Conservation (phyloP, 345 rosid species). For the Durio zibethinus region DNA sequence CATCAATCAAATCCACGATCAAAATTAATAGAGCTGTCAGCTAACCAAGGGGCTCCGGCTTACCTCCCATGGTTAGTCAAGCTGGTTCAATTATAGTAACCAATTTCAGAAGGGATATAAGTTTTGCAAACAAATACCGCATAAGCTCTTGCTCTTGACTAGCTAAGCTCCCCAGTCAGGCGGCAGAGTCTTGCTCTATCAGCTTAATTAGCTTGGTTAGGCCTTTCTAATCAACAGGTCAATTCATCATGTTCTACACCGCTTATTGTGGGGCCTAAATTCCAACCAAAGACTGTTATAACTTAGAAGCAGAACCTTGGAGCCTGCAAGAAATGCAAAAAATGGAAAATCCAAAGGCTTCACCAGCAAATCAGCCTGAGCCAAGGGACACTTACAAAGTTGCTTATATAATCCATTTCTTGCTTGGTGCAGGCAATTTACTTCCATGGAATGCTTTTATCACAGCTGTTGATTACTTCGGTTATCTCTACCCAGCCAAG, state of each 20-base stretch:
- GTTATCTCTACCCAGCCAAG: slow-evolving; percentile 57
- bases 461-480: slow-evolving; percentile 84
- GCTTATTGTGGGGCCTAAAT: slow-evolving; percentile 22
- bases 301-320: not conserved
- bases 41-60: slow-evolving; percentile 10
- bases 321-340: slow-evolving; percentile 22
- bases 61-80: not conserved
- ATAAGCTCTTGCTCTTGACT: not conserved
- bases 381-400: slow-evolving; percentile 60
- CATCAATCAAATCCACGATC: slow-evolving; percentile 51
- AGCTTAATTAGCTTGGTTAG: slow-evolving; percentile 15
- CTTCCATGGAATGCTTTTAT: slow-evolving; percentile 96
- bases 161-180: not conserved
- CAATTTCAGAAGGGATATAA: not conserved
- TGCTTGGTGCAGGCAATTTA: slow-evolving; percentile 89
- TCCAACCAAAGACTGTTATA: slow-evolving; percentile 7
- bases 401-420: slow-evolving; percentile 78
- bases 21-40: slow-evolving; percentile 21
- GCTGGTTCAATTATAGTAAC: not conserved
- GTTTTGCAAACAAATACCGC: not conserved
- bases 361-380: slow-evolving; percentile 32
- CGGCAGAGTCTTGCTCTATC: not conserved
- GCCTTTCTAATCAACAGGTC: slow-evolving; percentile 31
- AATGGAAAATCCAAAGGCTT: slow-evolving; percentile 44
- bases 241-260: slow-evolving; percentile 6